Base-by-base conservation (phyloP, 805 yeast species). In the Saccharomycopsis schoenii region DNA sequence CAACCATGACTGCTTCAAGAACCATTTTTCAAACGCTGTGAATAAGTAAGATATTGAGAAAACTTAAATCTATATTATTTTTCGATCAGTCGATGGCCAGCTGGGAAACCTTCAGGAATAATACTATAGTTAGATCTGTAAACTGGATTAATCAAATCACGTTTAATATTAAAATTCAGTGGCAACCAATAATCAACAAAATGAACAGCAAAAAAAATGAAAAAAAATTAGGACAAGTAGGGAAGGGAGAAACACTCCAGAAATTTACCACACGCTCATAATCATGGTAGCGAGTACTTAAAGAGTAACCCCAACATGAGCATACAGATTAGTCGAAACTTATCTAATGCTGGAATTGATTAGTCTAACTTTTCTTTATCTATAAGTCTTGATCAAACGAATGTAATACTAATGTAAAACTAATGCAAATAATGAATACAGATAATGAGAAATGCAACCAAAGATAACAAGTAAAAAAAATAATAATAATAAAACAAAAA, bases 1-100 rank as follows among this genome's bases (percentile, higher is more conserved):
- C 89, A 65, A 94, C 82, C 88, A 94, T 92, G 15, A 97, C 88
- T 65, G 98, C 98, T 76, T 94, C 99, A 69, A 92, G 81, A 65
- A 87, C 97, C 97, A 91, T 91, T 15, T 56, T 56, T 4, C 21
- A 17, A 43, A 43, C 17, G 19, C 21, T 5, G 15, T 6, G 17
- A 17, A 41, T n/a, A 41, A 41, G 6, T 17, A 19, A 41, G 15
- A 19, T 39, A 4, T 39, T 39, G 10, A 9, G 10, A 39, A 39
- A 4, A 39, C 14, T 2, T 12, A 15, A 39, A 39, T 39, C n/a
- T 39, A 39, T 39, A 39, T 5, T 39, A 12, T 15, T 40, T 17
- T 40, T 40, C 17, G 14, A 40, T 40, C 43, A 40, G 14, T 40
- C 14, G 43, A 14, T 14, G 15, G 17, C 43, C n/a, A 17, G 14